phyloP scores from a whole-genome alignment of 1,284 basidiomycete species.

The Ceratobasidium sp. region DNA sequence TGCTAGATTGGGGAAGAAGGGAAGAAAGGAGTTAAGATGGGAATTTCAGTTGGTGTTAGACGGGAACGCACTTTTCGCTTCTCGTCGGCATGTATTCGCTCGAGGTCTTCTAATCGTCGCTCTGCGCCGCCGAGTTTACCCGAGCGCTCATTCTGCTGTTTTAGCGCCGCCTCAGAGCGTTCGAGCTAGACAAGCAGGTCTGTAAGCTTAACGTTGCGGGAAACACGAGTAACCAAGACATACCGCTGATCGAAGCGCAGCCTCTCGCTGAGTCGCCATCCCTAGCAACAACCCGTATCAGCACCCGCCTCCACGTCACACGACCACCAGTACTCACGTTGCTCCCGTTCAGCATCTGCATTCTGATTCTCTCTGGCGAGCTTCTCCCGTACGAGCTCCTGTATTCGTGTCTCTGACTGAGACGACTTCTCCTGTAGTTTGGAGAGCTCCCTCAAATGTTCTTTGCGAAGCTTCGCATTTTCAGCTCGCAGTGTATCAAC shows the following conservation, averaged over 20 bases:
- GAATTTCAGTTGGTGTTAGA: no score
- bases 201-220: constrained; percentile 18
- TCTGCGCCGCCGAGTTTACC: constrained; percentile 61
- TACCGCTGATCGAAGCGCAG: constrained; percentile 41
- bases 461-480: constrained; percentile 45
- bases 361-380: constrained; percentile 41
- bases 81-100: constrained; percentile 72
- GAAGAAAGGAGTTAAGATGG: constrained; percentile 24
- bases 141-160: constrained; percentile 47
- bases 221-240: background rate
- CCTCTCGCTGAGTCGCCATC: constrained; percentile 36
- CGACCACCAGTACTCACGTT: constrained; percentile 29
- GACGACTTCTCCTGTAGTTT: constrained; percentile 36
- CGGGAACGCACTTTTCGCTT: constrained; percentile 70
- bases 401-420: constrained; percentile 33
- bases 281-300: constrained; percentile 28
- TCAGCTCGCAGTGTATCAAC: constrained; percentile 46
- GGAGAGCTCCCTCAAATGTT: constrained; percentile 24
- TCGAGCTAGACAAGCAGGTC: constrained; percentile 47
- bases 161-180: constrained; percentile 48
- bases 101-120: constrained; percentile 75
- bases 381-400: constrained; percentile 46
- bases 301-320: background rate
- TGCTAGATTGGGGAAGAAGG: constrained; percentile 29
- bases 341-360: constrained; percentile 38